Evolutionary conservation across 1,284 basidiomycete species (phyloP).

Genomic region (Schizophyllum amplum): DNA sequence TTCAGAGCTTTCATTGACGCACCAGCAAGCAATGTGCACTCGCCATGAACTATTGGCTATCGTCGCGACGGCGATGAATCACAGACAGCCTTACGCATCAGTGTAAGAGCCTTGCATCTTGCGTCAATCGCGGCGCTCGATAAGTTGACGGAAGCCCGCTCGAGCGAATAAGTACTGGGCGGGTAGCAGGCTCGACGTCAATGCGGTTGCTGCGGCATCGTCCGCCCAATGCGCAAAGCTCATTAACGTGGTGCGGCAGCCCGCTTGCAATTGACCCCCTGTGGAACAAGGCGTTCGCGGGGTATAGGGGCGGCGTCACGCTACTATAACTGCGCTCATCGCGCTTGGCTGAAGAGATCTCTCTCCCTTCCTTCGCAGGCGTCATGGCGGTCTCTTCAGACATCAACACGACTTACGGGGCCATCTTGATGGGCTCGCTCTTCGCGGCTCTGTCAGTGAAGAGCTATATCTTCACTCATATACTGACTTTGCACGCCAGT

Average conservation of each 20-base stretch:
- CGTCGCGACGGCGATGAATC: too few species aligned
- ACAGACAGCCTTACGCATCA: too few species aligned
- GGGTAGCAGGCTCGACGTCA: not conserved
- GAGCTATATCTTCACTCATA: not conserved
- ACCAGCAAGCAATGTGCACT: too few species aligned
- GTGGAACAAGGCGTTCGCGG: not conserved
- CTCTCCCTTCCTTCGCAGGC: not conserved
- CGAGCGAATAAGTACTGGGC: too few species aligned
- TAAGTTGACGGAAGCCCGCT: too few species aligned
- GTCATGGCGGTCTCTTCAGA: not conserved
- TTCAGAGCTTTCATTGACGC: too few species aligned
- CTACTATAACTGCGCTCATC: not conserved
- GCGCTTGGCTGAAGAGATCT: not conserved
- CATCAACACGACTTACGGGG: slow-evolving; percentile 4
- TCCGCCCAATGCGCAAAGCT: not conserved
- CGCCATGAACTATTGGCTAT: too few species aligned
- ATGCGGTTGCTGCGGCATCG: not conserved
- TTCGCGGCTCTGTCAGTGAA: slow-evolving; percentile 6
- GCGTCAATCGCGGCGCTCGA: too few species aligned
- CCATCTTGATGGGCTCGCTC: slow-evolving; percentile 6
- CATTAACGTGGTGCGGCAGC: not conserved
- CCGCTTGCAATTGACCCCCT: not conserved
- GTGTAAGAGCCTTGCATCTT: too few species aligned
- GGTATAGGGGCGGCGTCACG: not conserved
- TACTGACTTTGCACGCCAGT: not conserved